phyloP scores from a whole-genome alignment of 257 asterid genomes.

The Solanum chiquidenum region DNA sequence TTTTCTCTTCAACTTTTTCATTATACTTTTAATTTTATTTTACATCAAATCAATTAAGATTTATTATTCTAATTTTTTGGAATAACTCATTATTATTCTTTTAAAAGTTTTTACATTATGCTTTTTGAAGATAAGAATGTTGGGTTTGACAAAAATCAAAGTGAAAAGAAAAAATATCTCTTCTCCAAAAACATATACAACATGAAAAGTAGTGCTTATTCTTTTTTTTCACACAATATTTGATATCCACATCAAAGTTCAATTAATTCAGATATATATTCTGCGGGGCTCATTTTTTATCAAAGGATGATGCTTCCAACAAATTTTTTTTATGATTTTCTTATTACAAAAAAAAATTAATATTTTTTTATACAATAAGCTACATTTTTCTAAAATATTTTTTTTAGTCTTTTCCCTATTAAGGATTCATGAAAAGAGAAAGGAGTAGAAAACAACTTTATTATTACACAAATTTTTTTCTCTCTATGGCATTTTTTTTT shows the following conservation, averaged over 20 bases:
- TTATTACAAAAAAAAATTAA: neutral
- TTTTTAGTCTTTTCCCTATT: neutral
- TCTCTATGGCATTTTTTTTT: neutral
- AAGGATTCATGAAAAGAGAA: neutral
- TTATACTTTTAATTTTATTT: neutral
- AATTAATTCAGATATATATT: neutral
- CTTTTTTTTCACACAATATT: neutral
- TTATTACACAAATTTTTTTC: neutral
- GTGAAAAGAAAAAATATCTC: constrained; percentile 13
- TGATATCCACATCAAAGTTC: neutral
- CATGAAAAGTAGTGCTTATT: constrained; percentile 46
- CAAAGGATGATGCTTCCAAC: fast-evolving
- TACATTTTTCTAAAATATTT: neutral
- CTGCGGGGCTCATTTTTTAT: fast-evolving
- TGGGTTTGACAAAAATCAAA: constrained; percentile 36
- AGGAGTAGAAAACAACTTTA: neutral
- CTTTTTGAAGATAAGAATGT: constrained; percentile 58
- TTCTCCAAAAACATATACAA: constrained; percentile 37
- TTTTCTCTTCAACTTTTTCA: neutral
- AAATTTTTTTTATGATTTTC: neutral
- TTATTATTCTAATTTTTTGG: neutral
- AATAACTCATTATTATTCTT: constrained; percentile 5
- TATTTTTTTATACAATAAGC: neutral
- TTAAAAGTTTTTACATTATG: constrained; percentile 29
- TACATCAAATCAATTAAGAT: neutral